phyloP scores from a whole-genome alignment of 179 eudicot genomes.

The Monotropa hypopitys region DNA sequence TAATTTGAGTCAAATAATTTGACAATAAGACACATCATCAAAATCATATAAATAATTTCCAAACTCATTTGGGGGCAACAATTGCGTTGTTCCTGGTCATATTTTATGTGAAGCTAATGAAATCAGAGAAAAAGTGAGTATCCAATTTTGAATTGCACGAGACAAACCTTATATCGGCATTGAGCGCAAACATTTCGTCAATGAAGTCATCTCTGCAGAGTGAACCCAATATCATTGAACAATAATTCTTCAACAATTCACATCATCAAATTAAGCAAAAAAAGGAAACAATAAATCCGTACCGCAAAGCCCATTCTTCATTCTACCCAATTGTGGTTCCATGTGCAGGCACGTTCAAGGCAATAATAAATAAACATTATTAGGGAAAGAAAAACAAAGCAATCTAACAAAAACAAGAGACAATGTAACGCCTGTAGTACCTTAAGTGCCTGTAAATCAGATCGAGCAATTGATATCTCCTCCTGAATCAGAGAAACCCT shows the following conservation, averaged over 20 bases:
- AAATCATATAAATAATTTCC: too few relatives aligned
- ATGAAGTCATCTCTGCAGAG: conserved; percentile 59
- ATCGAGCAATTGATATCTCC: conserved; percentile 41
- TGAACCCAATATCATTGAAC: neutral
- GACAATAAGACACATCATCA: too few relatives aligned
- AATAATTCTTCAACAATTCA: neutral
- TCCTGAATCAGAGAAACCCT: conserved; percentile 42
- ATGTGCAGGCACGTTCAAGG: neutral
- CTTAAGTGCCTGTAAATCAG: conserved; percentile 46
- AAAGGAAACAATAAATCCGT: neutral
- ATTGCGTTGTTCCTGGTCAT: neutral
- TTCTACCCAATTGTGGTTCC: conserved; percentile 16
- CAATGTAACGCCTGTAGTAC: conserved; percentile 13
- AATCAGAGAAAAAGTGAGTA: neutral
- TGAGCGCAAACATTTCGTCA: conserved; percentile 46
- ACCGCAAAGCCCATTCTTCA: conserved; percentile 36
- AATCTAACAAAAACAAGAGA: neutral
- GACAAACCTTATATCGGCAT: conserved; percentile 45
- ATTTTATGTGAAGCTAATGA: neutral
- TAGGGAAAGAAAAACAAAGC: neutral
- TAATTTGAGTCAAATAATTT: too few relatives aligned
- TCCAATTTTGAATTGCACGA: neutral
- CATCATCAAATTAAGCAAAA: neutral
- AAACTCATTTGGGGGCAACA: too few relatives aligned
- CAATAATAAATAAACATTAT: neutral